Evolutionary conservation across 257 asterid species (phyloP).

Genomic region (Jasminum sambac): DNA sequence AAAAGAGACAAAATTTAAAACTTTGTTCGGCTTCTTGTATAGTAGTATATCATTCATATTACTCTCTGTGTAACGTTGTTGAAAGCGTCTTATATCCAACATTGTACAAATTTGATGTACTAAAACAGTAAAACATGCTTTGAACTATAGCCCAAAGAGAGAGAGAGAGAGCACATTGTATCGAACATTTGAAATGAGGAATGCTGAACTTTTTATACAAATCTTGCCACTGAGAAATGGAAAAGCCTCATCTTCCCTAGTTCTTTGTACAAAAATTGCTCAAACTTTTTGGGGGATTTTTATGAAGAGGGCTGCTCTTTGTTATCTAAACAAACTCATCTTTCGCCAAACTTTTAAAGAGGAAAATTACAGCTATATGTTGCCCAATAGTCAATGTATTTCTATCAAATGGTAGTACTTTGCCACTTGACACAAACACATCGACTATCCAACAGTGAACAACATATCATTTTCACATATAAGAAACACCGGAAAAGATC

Average conservation of each 20-base stretch:
- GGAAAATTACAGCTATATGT: conserved; percentile 25
- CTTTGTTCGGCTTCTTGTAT: neutral
- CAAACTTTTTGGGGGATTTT: conserved; percentile 33
- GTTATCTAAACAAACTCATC: conserved; percentile 8
- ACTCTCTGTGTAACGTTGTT: neutral
- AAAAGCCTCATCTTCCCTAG: conserved; percentile 41
- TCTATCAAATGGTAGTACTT: too few relatives aligned
- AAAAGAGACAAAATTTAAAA: neutral
- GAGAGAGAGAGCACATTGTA: conserved; percentile 15
- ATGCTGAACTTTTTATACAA: conserved; percentile 23
- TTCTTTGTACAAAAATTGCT: conserved; percentile 36
- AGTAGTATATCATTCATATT: too few relatives aligned
- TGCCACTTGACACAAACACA: too few relatives aligned
- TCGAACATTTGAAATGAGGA: conserved; percentile 9
- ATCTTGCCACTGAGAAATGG: conserved; percentile 16
- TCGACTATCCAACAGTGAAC: too few relatives aligned
- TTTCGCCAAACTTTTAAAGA: conserved; percentile 16
- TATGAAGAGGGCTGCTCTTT: conserved; percentile 58
- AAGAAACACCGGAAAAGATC: too few relatives aligned
- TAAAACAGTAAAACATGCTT: too few relatives aligned
- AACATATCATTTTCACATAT: too few relatives aligned
- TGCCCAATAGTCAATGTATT: too few relatives aligned
- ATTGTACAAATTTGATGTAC: neutral
- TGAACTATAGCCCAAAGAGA: too few relatives aligned
- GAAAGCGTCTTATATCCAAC: neutral